phyloP scores from a whole-genome alignment of 75 land plant species.

The Pinus taeda region DNA sequence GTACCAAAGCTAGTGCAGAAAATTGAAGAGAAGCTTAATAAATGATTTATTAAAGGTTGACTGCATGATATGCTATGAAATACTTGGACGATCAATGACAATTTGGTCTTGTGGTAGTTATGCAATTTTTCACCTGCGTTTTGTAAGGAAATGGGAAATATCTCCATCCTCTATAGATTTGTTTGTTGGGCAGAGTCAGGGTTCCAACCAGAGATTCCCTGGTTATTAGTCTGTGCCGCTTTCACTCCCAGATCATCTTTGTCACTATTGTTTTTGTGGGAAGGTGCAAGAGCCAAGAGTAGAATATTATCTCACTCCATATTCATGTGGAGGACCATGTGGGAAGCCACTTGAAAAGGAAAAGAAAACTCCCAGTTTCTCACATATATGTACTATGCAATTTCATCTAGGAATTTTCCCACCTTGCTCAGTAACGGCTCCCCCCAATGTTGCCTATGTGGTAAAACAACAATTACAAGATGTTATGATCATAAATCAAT shows the following conservation, averaged over 20 bases:
- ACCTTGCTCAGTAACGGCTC: slow-evolving; percentile 90
- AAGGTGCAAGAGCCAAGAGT: slow-evolving; percentile 73
- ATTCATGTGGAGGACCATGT: slow-evolving; percentile 98
- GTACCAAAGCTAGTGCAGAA: slow-evolving; percentile 90
- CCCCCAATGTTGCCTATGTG: slow-evolving; percentile 82
- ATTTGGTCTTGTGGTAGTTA: slow-evolving; percentile 91
- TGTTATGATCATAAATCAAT: no score
- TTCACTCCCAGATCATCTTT: slow-evolving; percentile 48
- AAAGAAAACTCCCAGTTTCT: slow-evolving; percentile 48
- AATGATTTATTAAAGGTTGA: slow-evolving; percentile 52
- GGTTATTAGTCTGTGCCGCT: slow-evolving; percentile 91
- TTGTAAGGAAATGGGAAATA: slow-evolving; percentile 90
- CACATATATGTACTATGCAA: slow-evolving; percentile 88
- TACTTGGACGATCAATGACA: slow-evolving; percentile 65
- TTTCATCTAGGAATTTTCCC: slow-evolving; percentile 99
- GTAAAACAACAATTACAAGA: slow-evolving; percentile 52
- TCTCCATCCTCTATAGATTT: slow-evolving; percentile 80
- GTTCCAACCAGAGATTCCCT: slow-evolving; percentile 87
- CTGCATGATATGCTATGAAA: slow-evolving; percentile 99
- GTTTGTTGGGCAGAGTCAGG: slow-evolving; percentile 36
- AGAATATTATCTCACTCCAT: slow-evolving; percentile 88
- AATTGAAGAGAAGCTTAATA: slow-evolving; percentile 82
- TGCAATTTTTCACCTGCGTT: slow-evolving; percentile 83
- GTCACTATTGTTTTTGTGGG: slow-evolving; percentile 87
- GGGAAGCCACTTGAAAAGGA: slow-evolving; percentile 60